Evolutionary conservation across 768 basidiomycete genomes (phyloP), one percentile per base, ranked within the genome.

Genomic region (Boletus eberwhitei): DNA sequence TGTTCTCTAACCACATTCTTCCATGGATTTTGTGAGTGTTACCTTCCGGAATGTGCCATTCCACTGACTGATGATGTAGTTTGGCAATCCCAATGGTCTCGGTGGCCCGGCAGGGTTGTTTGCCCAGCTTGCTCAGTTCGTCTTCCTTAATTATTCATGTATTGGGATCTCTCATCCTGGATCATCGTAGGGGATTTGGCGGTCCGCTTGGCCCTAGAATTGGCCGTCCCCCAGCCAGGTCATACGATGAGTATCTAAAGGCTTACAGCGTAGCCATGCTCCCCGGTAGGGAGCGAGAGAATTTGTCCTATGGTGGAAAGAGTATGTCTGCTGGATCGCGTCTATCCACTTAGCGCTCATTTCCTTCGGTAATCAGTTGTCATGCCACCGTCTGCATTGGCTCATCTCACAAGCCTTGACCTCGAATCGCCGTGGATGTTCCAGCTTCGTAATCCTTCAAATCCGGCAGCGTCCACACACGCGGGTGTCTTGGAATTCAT

Each of bases 401-500:
- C 95, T 8, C 85, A 85, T 60, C 77, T 99, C 11, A 90, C 93
- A 0, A 80, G 81, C 37, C 81, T 98, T 46, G 95, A 99, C 64
- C 79, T 99, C 41, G 88, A 92, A 56, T 79, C 81, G 0, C 97
- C 97, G 0, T 97, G 95, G 95, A 93, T 90, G 78, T 99, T 99
- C 70, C 87, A 96, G 59, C 79, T 99, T 48, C 87, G 91, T 46
- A 98, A 98, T 72, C 96, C 97, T 1, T 47, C 74, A 63, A 95
- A 88, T 74, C 79, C 80, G 48, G 90, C 84, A 34, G 89, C 82
- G 50, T 94, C 83, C 21, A 98, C 97, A 2, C 93, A 99, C 68
- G 91, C 90, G 2, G 97, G 97, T 77, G 97, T 99, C 26, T 82
- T 99, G 29, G 97, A 99, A 68, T 99, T 99, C 73, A 98, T 98